Percentiles rank a stretch among this genome's conserved stretches.
phyloP scores from a whole-genome alignment of 805 yeast species.

The Kluyveromyces aestuarii region DNA sequence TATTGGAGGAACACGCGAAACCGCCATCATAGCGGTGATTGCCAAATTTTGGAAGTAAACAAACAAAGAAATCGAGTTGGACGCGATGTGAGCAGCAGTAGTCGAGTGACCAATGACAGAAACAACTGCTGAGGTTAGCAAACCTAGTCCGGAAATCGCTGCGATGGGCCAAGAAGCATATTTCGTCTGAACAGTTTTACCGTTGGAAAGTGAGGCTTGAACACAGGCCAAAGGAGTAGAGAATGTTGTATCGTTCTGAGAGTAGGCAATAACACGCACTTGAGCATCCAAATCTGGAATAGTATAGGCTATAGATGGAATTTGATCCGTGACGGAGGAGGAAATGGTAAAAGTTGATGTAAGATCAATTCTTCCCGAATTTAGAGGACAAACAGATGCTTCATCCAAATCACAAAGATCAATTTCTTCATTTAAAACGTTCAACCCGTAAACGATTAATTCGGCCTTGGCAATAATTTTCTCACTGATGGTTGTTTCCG shows the following conservation, averaged over 20 bases:
- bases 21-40: slow-evolving; percentile 92
- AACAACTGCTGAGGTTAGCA: slow-evolving; percentile 77
- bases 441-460: slow-evolving; percentile 75
- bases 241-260: slow-evolving; percentile 35
- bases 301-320: slow-evolving; percentile 81
- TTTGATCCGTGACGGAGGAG: slow-evolving; percentile 33
- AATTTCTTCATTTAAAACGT: slow-evolving; percentile 44
- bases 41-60: slow-evolving; percentile 92
- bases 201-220: slow-evolving; percentile 76
- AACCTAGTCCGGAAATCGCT: slow-evolving; percentile 79
- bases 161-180: slow-evolving; percentile 97
- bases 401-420: slow-evolving; percentile 58
- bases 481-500: slow-evolving; percentile 69
- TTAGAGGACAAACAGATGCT: slow-evolving; percentile 65
- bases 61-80: slow-evolving; percentile 86
- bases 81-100: slow-evolving; percentile 96
- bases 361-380: slow-evolving; percentile 80
- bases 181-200: slow-evolving; percentile 86
- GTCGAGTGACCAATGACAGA: slow-evolving; percentile 82
- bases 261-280: slow-evolving; percentile 63
- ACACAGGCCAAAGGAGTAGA: slow-evolving; percentile 74
- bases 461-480: slow-evolving; percentile 57
- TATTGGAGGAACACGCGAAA: slow-evolving; percentile 84
- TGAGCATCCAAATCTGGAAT: slow-evolving; percentile 93
- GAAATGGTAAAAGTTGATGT: slow-evolving; percentile 33